These are phyloP conservation scores for Tinospora cordifolia DNA, from an alignment of 164 flowering plant genomes.

Conservation along the genomic window DNA sequence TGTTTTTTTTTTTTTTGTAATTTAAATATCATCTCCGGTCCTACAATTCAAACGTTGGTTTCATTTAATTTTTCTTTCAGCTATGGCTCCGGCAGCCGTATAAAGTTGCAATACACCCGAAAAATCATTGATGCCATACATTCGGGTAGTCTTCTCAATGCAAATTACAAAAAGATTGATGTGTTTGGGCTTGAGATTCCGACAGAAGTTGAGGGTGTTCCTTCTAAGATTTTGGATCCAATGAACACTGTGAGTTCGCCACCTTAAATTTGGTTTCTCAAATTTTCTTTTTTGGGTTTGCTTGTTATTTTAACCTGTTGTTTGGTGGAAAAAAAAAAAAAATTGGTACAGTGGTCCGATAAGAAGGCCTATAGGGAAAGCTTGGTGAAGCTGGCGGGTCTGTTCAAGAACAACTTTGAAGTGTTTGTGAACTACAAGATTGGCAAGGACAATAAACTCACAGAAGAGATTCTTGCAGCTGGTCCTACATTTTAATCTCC, in stretches of 20 bases:
- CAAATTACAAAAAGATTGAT: slow-evolving; percentile 53
- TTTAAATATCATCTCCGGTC: not conserved
- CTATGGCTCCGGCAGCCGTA: slow-evolving; percentile 81
- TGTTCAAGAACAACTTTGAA: slow-evolving; percentile 86
- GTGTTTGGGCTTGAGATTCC: slow-evolving; percentile 94
- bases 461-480: slow-evolving; percentile 86
- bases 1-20: no score
- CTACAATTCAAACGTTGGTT: not conserved
- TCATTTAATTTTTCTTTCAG: slow-evolving; percentile 28
- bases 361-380: slow-evolving; percentile 67
- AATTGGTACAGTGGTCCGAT: slow-evolving; percentile 62
- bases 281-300: not conserved
- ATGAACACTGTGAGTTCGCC: slow-evolving; percentile 56
- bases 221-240: slow-evolving; percentile 83
- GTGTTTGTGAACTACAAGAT: slow-evolving; percentile 67
- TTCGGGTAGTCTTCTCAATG: slow-evolving; percentile 71
- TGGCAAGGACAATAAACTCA: slow-evolving; percentile 62
- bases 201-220: slow-evolving; percentile 72
- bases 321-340: not conserved
- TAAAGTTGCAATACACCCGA: slow-evolving; percentile 74
- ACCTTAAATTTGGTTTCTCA: not conserved
- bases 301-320: not conserved
- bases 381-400: slow-evolving; percentile 68
- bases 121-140: slow-evolving; percentile 94
- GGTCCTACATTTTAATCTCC: slow-evolving; percentile 62